phyloP scores from a whole-genome alignment of 2,329 filamentous ascomycete genomes.

The Xylariales sp. region DNA sequence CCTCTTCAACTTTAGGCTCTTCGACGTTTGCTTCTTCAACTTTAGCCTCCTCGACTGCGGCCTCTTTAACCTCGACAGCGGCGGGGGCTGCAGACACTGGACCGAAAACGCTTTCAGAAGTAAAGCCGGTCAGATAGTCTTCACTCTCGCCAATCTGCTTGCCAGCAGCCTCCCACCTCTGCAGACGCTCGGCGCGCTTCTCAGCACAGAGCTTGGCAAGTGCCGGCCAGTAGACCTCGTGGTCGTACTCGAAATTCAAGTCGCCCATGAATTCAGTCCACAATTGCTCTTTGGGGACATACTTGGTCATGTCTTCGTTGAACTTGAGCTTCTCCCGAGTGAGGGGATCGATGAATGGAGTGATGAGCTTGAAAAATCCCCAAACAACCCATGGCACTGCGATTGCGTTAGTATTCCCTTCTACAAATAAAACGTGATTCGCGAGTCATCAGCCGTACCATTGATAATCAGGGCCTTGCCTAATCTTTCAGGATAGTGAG shows the following conservation, averaged over 20 bases:
- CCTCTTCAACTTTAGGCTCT: too few relatives aligned
- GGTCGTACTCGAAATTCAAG: slow-evolving; percentile 88
- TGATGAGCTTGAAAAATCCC: slow-evolving; percentile 95
- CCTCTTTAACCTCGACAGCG: slow-evolving; percentile 5
- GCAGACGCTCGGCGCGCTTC: slow-evolving; percentile 56
- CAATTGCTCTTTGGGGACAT: slow-evolving; percentile 78
- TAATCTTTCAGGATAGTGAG: slow-evolving; percentile 89
- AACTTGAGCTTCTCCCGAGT: slow-evolving; percentile 96
- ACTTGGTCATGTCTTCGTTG: slow-evolving; percentile 83
- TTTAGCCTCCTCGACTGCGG: neutral
- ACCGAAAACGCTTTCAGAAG: slow-evolving; percentile 16
- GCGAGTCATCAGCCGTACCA: too few relatives aligned
- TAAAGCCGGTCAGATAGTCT: slow-evolving; percentile 70
- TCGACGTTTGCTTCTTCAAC: slow-evolving; percentile 1
- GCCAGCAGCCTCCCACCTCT: slow-evolving; percentile 76
- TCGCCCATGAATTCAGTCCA: slow-evolving; percentile 71
- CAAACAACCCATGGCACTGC: slow-evolving; percentile 85
- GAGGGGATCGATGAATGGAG: slow-evolving; percentile 91
- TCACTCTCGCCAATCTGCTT: slow-evolving; percentile 83
- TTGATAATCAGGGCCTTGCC: slow-evolving; percentile 88
- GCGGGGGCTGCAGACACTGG: slow-evolving; percentile 9
- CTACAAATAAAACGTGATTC: too few relatives aligned
- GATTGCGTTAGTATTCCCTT: neutral
- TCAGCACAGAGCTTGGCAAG: slow-evolving; percentile 67
- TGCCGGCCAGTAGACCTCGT: slow-evolving; percentile 83